A percentile compares a stretch with the other conserved stretches of the same genome.
These are phyloP conservation scores for Candida pseudoglaebosa DNA, from an alignment of 805 yeast species.

Conservation along the genomic window DNA sequence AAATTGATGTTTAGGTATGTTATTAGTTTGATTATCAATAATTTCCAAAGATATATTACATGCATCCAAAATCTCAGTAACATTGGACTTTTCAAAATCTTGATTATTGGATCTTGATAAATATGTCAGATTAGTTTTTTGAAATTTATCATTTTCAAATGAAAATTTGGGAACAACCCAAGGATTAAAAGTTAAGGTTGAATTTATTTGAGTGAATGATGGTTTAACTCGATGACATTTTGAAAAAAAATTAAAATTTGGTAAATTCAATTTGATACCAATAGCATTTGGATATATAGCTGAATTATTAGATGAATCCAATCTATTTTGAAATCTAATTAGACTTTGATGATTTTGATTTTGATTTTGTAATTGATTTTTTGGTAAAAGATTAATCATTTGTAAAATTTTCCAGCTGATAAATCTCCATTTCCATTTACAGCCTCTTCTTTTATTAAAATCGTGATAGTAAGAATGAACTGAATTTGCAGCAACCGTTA, in stretches of 20 bases:
- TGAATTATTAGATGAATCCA: too few relatives aligned
- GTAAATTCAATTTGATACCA: conserved; percentile 4
- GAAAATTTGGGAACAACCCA: not conserved
- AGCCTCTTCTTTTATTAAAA: conserved; percentile 31
- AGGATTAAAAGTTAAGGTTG: not conserved
- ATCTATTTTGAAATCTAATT: too few relatives aligned
- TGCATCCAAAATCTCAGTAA: conserved; percentile 5
- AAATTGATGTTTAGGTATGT: not conserved
- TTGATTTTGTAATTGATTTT: too few relatives aligned
- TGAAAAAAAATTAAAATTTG: not conserved
- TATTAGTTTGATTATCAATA: conserved; percentile 2
- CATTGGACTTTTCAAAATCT: not conserved
- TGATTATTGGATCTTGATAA: not conserved
- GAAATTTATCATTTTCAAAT: not conserved
- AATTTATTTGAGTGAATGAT: not conserved
- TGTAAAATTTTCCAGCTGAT: conserved; percentile 20
- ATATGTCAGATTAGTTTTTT: not conserved
- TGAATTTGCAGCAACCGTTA: conserved; percentile 25
- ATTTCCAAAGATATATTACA: conserved; percentile 6
- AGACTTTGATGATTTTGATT: too few relatives aligned
- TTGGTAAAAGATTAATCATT: conserved; percentile 18
- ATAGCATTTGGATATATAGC: not conserved
- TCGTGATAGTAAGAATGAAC: conserved; percentile 29
- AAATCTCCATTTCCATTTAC: conserved; percentile 19
- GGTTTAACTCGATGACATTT: conserved; percentile 2